phyloP scores from a whole-genome alignment of 495 filamentous ascomycete species.

The Hapsidospora chrysogenum region DNA sequence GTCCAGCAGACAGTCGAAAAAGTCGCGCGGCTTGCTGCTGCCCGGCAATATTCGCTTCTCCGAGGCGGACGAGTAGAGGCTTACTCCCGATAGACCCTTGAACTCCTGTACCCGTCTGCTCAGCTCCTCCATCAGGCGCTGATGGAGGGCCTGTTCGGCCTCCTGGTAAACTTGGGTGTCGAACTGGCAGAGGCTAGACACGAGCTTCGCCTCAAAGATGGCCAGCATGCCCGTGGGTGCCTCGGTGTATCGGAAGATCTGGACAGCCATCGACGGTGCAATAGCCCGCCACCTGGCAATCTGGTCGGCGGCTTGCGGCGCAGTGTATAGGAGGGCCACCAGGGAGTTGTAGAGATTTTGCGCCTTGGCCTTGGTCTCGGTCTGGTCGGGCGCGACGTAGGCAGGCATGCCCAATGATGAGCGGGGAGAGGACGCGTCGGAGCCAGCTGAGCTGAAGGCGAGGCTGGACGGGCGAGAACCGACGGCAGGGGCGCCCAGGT shows the following conservation, averaged over 20 bases:
- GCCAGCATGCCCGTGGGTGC: conserved; percentile 22
- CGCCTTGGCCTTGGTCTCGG: conserved; percentile 15
- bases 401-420: conserved; percentile 19
- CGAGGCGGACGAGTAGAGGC: conserved; percentile 34
- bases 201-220: conserved; percentile 27
- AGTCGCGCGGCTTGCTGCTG: conserved; percentile 8
- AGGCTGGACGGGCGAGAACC: conserved; percentile 27
- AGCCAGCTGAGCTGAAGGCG: conserved; percentile 24
- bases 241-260: conserved; percentile 34
- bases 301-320: conserved; percentile 14
- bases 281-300: conserved; percentile 22
- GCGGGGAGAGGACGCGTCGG: conserved; percentile 25
- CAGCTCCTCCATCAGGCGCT: conserved; percentile 22
- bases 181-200: conserved; percentile 14
- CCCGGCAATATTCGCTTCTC: conserved; percentile 16
- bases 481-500: conserved; percentile 9
- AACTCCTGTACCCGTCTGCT: conserved; percentile 30
- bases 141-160: conserved; percentile 22
- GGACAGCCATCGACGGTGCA: conserved; percentile 26
- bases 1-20: conserved; percentile 14
- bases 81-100: conserved; percentile 28
- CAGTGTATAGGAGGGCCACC: conserved; percentile 25
- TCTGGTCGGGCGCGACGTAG: conserved; percentile 11
- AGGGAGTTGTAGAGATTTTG: conserved; percentile 25
- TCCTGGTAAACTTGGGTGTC: conserved; percentile 17